Conservation (phyloP, 2,329 filamentous ascomycete genomes). For the Colletotrichum lini region DNA sequence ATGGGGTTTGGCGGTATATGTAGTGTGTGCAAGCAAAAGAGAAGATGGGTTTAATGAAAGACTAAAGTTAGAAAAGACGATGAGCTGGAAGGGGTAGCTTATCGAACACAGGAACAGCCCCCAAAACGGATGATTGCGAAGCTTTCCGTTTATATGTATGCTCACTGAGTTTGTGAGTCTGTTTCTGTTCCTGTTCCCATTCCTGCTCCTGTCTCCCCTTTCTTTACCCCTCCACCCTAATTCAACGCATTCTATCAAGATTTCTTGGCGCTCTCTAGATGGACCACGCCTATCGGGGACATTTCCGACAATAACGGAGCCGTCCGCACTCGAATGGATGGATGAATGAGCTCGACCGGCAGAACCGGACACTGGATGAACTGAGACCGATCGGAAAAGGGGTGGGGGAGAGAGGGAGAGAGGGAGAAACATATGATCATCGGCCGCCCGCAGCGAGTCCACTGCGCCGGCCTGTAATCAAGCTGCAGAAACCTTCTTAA, state of each 20-base stretch:
- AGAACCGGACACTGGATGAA: constrained; percentile 29
- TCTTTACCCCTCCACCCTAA: not conserved
- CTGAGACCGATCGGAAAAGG: not conserved
- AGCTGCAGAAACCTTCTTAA: constrained; percentile 29
- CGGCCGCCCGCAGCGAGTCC: not conserved
- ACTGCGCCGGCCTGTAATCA: constrained; percentile 19
- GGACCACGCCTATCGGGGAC: not conserved
- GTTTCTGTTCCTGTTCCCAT: not conserved
- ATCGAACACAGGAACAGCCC: too few relatives aligned
- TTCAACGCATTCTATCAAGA: not conserved
- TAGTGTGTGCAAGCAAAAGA: too few relatives aligned
- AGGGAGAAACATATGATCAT: too few relatives aligned
- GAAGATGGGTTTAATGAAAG: constrained; percentile 15
- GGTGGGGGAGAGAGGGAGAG: not conserved
- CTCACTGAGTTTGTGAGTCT: not conserved
- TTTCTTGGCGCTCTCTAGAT: constrained; percentile 23
- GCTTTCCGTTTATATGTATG: not conserved
- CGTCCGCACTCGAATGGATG: not conserved
- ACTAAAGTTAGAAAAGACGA: constrained; percentile 16
- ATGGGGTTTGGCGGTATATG: not conserved
- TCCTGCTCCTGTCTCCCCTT: too few relatives aligned
- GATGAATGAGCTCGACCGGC: constrained; percentile 4
- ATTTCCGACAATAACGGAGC: constrained; percentile 5
- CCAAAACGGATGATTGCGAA: not conserved
- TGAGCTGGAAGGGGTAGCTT: not conserved